Conservation (phyloP, 1,284 basidiomycete species). For the Marasmius fiardii region DNA sequence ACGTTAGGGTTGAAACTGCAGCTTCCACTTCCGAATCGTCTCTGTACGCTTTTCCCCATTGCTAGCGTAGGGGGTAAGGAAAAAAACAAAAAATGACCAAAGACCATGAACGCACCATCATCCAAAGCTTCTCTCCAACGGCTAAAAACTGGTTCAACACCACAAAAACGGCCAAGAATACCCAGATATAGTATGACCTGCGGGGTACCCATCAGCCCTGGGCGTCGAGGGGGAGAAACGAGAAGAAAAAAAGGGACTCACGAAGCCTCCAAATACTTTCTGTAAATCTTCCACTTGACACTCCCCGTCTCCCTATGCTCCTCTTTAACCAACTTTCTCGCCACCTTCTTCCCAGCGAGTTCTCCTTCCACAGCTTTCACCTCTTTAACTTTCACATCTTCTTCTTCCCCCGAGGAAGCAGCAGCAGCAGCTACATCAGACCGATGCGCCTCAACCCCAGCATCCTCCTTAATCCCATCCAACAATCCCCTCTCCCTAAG, state of each 20-base stretch:
- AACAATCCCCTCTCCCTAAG: slow-evolving; percentile 55
- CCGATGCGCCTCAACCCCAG: slow-evolving; percentile 26
- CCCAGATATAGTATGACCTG: slow-evolving; percentile 70
- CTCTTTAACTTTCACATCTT: not conserved
- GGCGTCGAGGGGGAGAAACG: slow-evolving; percentile 11
- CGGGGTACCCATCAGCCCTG: no score
- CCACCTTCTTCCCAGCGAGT: slow-evolving; percentile 42
- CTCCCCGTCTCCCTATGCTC: slow-evolving; percentile 71
- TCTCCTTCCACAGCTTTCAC: slow-evolving; percentile 21
- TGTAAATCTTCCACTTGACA: slow-evolving; percentile 80
- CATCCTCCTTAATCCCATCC: slow-evolving; percentile 54
- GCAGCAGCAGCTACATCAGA: slow-evolving; percentile 6
- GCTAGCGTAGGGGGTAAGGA: slow-evolving; percentile 26
- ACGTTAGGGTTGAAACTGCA: no score
- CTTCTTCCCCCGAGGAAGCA: not conserved
- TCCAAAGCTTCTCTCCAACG: slow-evolving; percentile 68
- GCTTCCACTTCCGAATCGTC: not conserved
- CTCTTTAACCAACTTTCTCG: slow-evolving; percentile 64
- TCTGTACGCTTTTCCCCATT: slow-evolving; percentile 62
- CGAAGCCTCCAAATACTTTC: slow-evolving; percentile 74
- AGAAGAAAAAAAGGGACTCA: slow-evolving; percentile 23
- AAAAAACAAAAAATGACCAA: not conserved
- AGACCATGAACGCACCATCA: slow-evolving; percentile 50
- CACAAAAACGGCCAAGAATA: slow-evolving; percentile 45
- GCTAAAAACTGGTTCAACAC: slow-evolving; percentile 46